phyloP scores from a whole-genome alignment of 2,329 filamentous ascomycete genomes.

The Penicillium verrucosum region DNA sequence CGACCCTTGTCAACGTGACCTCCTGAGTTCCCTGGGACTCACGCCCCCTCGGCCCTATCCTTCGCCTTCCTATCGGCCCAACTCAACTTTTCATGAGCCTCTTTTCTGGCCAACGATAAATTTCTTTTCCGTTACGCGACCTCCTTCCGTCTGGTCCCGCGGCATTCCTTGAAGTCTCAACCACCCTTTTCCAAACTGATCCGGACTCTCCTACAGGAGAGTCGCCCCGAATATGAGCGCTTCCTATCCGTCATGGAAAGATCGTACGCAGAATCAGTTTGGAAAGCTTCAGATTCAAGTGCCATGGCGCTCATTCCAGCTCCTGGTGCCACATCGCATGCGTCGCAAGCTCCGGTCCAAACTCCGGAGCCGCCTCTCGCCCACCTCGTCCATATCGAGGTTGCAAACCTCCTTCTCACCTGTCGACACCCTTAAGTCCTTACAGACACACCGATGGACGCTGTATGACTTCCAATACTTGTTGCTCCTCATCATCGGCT shows the following conservation, averaged over 20 bases:
- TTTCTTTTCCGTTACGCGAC: slow-evolving; percentile 13
- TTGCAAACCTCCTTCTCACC: slow-evolving; percentile 82
- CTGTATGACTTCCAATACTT: slow-evolving; percentile 83
- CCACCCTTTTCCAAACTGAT: slow-evolving; percentile 11
- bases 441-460: slow-evolving; percentile 76
- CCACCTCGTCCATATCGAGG: slow-evolving; percentile 68
- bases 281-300: slow-evolving; percentile 46
- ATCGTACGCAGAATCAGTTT: slow-evolving; percentile 43
- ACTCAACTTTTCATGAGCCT: slow-evolving; percentile 7
- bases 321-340: slow-evolving; percentile 60
- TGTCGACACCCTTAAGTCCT: slow-evolving; percentile 68
- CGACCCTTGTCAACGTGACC: slow-evolving; percentile 30
- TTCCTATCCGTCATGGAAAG: slow-evolving; percentile 46
- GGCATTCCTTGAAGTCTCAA: slow-evolving; percentile 17
- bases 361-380: slow-evolving; percentile 63
- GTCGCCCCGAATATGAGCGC: slow-evolving; percentile 34
- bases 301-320: slow-evolving; percentile 50
- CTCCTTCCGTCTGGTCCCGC: slow-evolving; percentile 21
- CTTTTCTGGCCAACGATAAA: slow-evolving; percentile 10
- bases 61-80: slow-evolving; percentile 10
- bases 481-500: slow-evolving; percentile 66
- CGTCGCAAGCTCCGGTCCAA: slow-evolving; percentile 67
- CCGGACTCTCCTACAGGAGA: slow-evolving; percentile 21
- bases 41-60: slow-evolving; percentile 7
- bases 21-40: slow-evolving; percentile 10